phyloP scores from a whole-genome alignment of 2,329 filamentous ascomycete genomes.

The Botrytis medusae region DNA sequence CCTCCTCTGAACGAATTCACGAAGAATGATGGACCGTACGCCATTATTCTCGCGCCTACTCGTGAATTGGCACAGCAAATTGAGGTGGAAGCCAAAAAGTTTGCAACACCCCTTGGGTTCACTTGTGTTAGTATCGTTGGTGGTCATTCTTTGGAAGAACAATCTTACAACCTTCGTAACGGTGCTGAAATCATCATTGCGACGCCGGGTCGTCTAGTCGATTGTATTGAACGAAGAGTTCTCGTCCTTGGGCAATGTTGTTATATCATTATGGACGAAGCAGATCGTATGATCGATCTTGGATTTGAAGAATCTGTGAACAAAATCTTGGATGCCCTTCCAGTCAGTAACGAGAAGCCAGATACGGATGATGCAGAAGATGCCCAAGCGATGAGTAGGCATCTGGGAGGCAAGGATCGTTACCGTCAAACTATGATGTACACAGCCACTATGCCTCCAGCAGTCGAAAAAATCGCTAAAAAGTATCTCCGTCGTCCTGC shows the following conservation, averaged over 20 bases:
- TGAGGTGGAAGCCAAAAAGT: constrained; percentile 89
- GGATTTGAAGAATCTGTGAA: constrained; percentile 98
- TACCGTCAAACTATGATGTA: constrained; percentile 99
- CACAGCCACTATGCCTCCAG: constrained; percentile 94
- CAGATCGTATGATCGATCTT: constrained; percentile 97
- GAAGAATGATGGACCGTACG: constrained; percentile 93
- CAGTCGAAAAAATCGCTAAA: constrained; percentile 92
- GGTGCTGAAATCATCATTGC: constrained; percentile 97
- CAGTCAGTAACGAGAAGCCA: constrained; percentile 90
- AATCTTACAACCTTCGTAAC: constrained; percentile 83
- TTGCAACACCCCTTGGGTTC: constrained; percentile 86
- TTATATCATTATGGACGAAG: constrained; percentile 99
- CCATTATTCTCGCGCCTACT: constrained; percentile 94
- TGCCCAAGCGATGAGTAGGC: constrained; percentile 76
- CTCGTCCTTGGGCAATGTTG: constrained; percentile 94
- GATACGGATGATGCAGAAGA: constrained; percentile 92
- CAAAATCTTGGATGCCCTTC: constrained; percentile 92
- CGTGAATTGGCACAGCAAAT: constrained; percentile 98
- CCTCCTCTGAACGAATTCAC: constrained; percentile 81
- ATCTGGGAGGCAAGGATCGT: constrained; percentile 70
- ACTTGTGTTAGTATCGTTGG: constrained; percentile 97
- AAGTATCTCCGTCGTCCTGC: constrained; percentile 93
- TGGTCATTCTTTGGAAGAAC: constrained; percentile 92
- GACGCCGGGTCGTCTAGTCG: constrained; percentile 94
- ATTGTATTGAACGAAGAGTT: constrained; percentile 91